Evolutionary conservation across 176 grass and related monocot genomes (phyloP).

Genomic region (Paspalum vaginatum): DNA sequence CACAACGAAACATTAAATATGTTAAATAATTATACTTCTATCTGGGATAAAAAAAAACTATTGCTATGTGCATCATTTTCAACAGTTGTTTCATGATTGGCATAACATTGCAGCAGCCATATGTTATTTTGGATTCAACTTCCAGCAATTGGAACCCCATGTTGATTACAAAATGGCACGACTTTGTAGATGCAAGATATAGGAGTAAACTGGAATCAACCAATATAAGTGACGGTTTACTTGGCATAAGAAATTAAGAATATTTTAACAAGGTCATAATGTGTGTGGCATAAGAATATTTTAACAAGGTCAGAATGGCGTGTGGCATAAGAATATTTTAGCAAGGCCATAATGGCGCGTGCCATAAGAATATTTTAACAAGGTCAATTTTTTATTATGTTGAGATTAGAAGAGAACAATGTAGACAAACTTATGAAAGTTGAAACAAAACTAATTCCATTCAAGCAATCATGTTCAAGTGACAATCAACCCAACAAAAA

Average conservation of each 20-base stretch:
- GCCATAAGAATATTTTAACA: constrained; percentile 5
- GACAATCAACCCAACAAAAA: constrained; percentile 17
- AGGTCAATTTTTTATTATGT: neutral
- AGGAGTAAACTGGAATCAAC: neutral
- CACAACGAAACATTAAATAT: neutral
- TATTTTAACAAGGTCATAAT: neutral
- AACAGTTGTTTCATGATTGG: neutral
- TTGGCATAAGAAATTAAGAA: constrained; percentile 17
- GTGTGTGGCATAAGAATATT: too few relatives aligned
- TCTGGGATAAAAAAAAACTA: neutral
- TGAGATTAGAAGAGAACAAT: constrained; percentile 17
- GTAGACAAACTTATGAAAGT: constrained; percentile 25
- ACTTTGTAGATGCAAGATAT: neutral
- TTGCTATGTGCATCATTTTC: neutral
- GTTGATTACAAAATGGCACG: neutral
- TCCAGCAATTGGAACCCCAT: neutral
- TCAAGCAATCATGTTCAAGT: constrained; percentile 10
- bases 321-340: constrained; percentile 7
- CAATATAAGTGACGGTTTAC: neutral
- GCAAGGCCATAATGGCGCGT: neutral
- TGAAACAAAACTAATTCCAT: constrained; percentile 19
- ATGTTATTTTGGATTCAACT: constrained; percentile 9
- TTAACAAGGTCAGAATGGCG: too few relatives aligned
- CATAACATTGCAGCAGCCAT: constrained; percentile 2
- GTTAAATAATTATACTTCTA: neutral